A percentile compares a stretch with the other conserved stretches of the same genome.
These are phyloP conservation scores for Globisporangium irregulare DNA, from an alignment of 352 stramenopile species.

Conservation along the genomic window DNA sequence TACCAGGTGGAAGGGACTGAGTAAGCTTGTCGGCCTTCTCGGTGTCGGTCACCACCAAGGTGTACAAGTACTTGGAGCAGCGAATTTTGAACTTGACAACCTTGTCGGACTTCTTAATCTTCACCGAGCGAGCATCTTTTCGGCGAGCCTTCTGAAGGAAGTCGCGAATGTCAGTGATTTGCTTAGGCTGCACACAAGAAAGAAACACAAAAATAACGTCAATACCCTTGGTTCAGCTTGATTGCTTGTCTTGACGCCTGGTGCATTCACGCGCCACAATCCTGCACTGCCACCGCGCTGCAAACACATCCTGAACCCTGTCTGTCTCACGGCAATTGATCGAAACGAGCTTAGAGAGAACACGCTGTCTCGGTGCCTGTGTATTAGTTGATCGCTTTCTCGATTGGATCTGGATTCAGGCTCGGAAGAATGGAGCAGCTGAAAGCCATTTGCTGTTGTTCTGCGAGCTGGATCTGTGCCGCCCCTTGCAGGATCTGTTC, in stretches of 20 bases:
- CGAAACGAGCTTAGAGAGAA: background rate
- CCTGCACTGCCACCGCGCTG: background rate
- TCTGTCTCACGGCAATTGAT: background rate
- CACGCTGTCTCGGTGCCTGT: background rate
- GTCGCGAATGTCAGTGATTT: conserved; percentile 99
- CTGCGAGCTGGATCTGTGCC: background rate
- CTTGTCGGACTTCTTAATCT: conserved; percentile 98
- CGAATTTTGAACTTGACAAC: conserved; percentile 99
- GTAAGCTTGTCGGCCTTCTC: conserved; percentile 99
- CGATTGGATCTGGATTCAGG: background rate
- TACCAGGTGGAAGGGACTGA: conserved; percentile 97
- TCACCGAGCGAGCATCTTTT: conserved; percentile 98
- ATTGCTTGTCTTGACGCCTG: background rate
- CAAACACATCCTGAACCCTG: conserved; percentile 4
- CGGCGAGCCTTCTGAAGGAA: conserved; percentile 98
- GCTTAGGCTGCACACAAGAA: conserved; percentile 87
- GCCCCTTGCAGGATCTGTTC: no score
- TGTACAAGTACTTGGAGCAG: conserved; percentile 99
- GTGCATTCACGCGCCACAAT: background rate
- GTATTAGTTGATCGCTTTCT: background rate
- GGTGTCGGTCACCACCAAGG: conserved; percentile 96
- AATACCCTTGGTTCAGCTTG: background rate
- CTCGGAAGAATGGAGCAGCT: background rate
- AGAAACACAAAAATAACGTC: background rate
- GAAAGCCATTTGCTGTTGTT: background rate